Evolutionary conservation across 148 eudicot genomes (phyloP).

Genomic region (Beta vulgaris): DNA sequence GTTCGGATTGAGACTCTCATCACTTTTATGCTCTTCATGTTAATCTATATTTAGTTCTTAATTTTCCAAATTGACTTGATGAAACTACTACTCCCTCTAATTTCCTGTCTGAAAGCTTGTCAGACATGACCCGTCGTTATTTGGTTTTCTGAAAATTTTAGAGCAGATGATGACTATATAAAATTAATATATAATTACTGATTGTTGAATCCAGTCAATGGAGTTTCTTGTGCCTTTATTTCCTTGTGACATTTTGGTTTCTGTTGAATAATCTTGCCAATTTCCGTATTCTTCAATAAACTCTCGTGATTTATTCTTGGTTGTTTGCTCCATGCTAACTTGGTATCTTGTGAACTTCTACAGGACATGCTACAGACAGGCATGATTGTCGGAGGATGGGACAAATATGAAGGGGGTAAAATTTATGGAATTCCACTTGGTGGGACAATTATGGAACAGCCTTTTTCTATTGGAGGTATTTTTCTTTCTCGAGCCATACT

Average conservation of each 20-base stretch:
- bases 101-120: too few species aligned
- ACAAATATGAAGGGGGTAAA: constrained; percentile 92
- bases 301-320: not conserved
- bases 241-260: not conserved
- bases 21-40: too few species aligned
- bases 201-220: not conserved
- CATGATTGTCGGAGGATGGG: constrained; percentile 97
- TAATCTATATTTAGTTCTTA: too few species aligned
- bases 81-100: too few species aligned
- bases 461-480: constrained; percentile 95
- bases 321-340: not conserved
- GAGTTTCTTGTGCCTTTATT: not conserved
- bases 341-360: constrained; percentile 2
- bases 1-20: too few species aligned
- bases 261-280: not conserved
- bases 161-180: not conserved
- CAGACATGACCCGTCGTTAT: not conserved
- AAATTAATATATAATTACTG: not conserved
- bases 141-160: not conserved
- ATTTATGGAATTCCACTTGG: constrained; percentile 92
- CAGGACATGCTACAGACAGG: constrained; percentile 93
- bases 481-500: not conserved
- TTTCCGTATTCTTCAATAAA: not conserved
- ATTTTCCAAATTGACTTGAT: too few species aligned
- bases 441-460: constrained; percentile 87